Evolutionary conservation across 495 filamentous ascomycete genomes (phyloP).

Genomic region (Apodospora peruviana): DNA sequence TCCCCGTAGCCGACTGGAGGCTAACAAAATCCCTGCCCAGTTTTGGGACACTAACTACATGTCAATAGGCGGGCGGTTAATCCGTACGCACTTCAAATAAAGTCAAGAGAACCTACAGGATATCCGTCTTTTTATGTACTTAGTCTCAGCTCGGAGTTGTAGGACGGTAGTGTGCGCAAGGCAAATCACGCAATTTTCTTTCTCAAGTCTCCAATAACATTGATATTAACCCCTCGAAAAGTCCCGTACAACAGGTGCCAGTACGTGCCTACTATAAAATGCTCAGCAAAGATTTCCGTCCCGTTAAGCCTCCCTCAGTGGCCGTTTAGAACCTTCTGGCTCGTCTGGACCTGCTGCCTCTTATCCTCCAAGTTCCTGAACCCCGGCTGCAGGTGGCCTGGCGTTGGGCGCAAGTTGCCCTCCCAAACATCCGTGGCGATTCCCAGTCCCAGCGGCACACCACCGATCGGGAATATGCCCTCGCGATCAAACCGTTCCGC

Average conservation of each 20-base stretch:
- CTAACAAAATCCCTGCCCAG: no score
- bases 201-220: not conserved
- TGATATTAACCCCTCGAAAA: not conserved
- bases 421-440: not conserved
- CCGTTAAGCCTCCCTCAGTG: not conserved
- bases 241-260: not conserved
- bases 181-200: not conserved
- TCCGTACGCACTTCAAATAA: no score
- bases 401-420: not conserved
- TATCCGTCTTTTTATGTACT: no score
- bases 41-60: no score
- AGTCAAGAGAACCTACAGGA: no score
- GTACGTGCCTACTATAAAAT: not conserved
- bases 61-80: no score
- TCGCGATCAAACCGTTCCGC: not conserved
- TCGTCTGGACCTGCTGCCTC: no score
- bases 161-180: not conserved
- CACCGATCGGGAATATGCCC: not conserved
- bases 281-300: not conserved
- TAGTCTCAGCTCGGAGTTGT: no score
- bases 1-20: no score
- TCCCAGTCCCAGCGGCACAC: conserved; percentile 4
- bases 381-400: not conserved
- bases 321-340: conserved; percentile 1
- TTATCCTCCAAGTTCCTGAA: not conserved